phyloP scores from a whole-genome alignment of 2,329 filamentous ascomycete genomes.

The Cordyceps farinosa region DNA sequence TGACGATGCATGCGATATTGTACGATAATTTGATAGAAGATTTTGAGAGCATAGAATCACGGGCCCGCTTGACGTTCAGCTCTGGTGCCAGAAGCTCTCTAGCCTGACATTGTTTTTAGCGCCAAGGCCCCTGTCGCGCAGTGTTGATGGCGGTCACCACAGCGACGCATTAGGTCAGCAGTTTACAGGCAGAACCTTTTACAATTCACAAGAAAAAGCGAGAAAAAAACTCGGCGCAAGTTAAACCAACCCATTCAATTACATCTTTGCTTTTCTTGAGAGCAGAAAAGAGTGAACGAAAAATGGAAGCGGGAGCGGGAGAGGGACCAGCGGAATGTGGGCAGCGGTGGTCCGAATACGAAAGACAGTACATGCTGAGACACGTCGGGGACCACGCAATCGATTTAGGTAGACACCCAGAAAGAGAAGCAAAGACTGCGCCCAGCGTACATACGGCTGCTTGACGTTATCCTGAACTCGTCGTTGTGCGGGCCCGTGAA shows the following conservation, averaged over 20 bases:
- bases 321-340: background rate
- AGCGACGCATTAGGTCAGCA: constrained; percentile 17
- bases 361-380: background rate
- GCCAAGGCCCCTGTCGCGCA: background rate
- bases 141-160: constrained; percentile 11
- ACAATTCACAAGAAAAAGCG: background rate
- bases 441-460: too few species aligned
- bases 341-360: background rate
- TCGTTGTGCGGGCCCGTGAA: too few species aligned
- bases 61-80: background rate
- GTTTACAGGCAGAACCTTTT: background rate
- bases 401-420: background rate
- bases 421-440: too few species aligned
- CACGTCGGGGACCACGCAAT: background rate
- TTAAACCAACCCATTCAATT: too few species aligned
- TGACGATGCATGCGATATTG: background rate
- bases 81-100: background rate
- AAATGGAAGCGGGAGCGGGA: background rate
- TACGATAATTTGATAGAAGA: background rate
- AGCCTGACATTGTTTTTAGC: background rate
- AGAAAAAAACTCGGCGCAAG: background rate
- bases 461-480: too few species aligned
- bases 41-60: background rate
- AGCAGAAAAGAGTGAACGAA: background rate
- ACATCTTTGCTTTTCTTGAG: background rate